These are phyloP conservation scores for Roridomyces roridus DNA, from an alignment of 768 basidiomycete species.

Conservation along the genomic window DNA sequence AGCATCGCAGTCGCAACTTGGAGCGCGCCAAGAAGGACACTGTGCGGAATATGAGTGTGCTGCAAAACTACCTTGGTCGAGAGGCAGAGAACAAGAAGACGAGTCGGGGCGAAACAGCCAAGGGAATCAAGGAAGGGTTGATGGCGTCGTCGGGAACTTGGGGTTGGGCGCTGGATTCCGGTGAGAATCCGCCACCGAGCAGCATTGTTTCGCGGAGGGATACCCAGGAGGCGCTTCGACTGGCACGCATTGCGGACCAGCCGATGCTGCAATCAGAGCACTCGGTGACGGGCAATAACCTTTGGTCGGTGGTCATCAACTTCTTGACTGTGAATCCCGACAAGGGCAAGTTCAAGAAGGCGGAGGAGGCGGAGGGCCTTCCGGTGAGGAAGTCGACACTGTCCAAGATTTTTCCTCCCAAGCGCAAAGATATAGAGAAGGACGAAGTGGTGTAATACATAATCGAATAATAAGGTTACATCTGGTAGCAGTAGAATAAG, in stretches of 20 bases:
- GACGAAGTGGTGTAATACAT: slow-evolving; percentile 1
- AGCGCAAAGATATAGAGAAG: background rate
- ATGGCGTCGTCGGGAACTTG: slow-evolving; percentile 59
- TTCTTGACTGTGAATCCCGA: slow-evolving; percentile 64
- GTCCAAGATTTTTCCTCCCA: slow-evolving; percentile 14
- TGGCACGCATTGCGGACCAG: slow-evolving; percentile 79
- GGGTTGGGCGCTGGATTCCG: slow-evolving; percentile 80
- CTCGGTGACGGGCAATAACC: slow-evolving; percentile 67
- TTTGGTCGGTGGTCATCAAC: slow-evolving; percentile 73
- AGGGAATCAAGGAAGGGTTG: slow-evolving; percentile 42
- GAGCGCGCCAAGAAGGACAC: slow-evolving; percentile 70
- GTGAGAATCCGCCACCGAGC: slow-evolving; percentile 88
- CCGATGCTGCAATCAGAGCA: slow-evolving; percentile 61
- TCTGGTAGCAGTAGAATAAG: background rate
- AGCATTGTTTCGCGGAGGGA: slow-evolving; percentile 92
- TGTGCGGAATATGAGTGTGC: slow-evolving; percentile 54
- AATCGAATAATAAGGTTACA: background rate
- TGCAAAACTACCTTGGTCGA: slow-evolving; percentile 46
- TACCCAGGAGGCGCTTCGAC: slow-evolving; percentile 75
- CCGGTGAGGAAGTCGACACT: slow-evolving; percentile 17
- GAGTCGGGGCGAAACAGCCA: slow-evolving; percentile 21
- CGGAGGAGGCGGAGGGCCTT: slow-evolving; percentile 2
- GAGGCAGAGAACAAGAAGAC: slow-evolving; percentile 31
- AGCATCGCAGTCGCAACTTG: slow-evolving; percentile 67
- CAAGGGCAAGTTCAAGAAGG: slow-evolving; percentile 33